Base-by-base conservation (phyloP, 805 yeast genomes). In the Clavispora vitiphila region DNA sequence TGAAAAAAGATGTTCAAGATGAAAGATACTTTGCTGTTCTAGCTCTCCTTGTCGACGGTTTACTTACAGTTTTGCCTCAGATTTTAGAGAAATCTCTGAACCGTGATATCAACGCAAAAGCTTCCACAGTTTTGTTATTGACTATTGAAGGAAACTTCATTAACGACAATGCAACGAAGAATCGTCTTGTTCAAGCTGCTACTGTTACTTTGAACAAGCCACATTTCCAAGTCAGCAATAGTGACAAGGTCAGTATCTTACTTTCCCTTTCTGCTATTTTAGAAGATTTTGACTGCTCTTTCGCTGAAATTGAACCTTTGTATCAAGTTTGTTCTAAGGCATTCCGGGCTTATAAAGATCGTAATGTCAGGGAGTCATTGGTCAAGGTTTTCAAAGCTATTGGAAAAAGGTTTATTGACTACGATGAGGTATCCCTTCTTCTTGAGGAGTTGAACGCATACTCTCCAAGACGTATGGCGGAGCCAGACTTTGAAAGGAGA, bases 401-500 rank as follows among this genome's bases (percentile, higher is more conserved):
- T 39, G 87, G 89, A 15, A 56, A 54, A 2, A 74, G 73, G 40
- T 76, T 77, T 41, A 51, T 56, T 1, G 70, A 67, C 2, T 52
- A 62, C 14, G 57, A 62, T 6, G 45, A 44, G 15, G 77, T 82
- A 21, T 76, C 83, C 1, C 52, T 55, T 0, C 58, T 88, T n/a
- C 56, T 87, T 11, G 63, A 63, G 2, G 88, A 80, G 29, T 65
- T 91, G 46, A 90, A 93, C 56, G 69, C 96, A 0, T 86, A 70
- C 53, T 78, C 89, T 0, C 56, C 58, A 1, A 76, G 64, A 26
- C 72, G 86, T 40, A 64, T 88, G 42, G 81, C 79, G 24, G 89
- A 84, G 48, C 81, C 84, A 34, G 96, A 93, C 62, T 91, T 82
- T 59, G 91, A 81, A 44, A 75, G 76, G 40, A 73, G 96, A 46